Evolutionary conservation across 257 asterid species (phyloP).

Genomic region (Coffea eugenioides): DNA sequence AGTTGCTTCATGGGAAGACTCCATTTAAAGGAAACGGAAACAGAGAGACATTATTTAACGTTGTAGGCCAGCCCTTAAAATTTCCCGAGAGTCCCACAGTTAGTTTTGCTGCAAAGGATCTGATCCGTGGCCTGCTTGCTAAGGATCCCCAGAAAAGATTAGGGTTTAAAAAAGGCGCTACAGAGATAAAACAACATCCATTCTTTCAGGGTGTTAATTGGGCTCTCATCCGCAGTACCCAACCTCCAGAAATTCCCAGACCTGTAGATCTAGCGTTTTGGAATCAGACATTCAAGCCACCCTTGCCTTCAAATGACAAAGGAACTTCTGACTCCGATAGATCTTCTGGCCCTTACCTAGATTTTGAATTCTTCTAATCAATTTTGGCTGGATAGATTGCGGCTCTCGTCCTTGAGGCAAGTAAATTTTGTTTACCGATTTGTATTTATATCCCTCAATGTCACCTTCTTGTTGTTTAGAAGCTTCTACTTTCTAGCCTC

Average conservation of each 20-base stretch:
- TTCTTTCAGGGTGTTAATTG: constrained; percentile 79
- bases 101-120: constrained; percentile 81
- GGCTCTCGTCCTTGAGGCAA: constrained; percentile 22
- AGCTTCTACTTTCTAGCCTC: constrained; percentile 1
- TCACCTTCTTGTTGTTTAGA: constrained; percentile 15
- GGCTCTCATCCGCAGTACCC: constrained; percentile 82
- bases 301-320: constrained; percentile 44
- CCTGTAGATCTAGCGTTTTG: constrained; percentile 57
- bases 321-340: constrained; percentile 53
- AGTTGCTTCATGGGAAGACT: constrained; percentile 79
- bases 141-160: constrained; percentile 87
- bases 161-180: constrained; percentile 81
- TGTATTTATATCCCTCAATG: constrained; percentile 28
- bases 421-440: constrained; percentile 16
- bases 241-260: constrained; percentile 77
- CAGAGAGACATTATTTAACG: constrained; percentile 81
- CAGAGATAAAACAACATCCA: constrained; percentile 83
- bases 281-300: constrained; percentile 40
- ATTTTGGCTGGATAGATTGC: constrained; percentile 23
- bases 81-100: constrained; percentile 60
- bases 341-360: constrained; percentile 78
- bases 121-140: constrained; percentile 72
- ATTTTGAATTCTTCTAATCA: constrained; percentile 74
- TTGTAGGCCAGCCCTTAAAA: constrained; percentile 74
- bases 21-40: constrained; percentile 83